These are phyloP conservation scores for Artemisia annua DNA, from an alignment of 129 eudicot genomes.

Conservation along the genomic window DNA sequence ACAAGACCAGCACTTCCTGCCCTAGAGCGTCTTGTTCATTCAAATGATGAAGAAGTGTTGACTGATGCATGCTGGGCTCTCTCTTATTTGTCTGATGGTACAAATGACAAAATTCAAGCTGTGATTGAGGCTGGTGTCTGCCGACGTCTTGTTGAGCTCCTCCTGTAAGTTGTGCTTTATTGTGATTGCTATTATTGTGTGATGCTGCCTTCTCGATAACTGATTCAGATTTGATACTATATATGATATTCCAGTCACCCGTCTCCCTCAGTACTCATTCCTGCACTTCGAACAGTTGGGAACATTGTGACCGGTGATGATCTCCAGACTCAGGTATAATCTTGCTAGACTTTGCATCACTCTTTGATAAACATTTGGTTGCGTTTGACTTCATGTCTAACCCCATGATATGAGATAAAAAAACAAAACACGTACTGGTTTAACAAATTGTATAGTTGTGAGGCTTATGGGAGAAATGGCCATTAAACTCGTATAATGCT, in stretches of 20 bases:
- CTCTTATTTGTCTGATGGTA: conserved; percentile 87
- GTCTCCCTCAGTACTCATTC: conserved; percentile 79
- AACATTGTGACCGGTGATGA: conserved; percentile 94
- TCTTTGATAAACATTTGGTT: background rate
- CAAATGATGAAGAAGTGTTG: conserved; percentile 83
- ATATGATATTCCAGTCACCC: conserved; percentile 63
- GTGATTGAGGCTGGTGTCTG: conserved; percentile 88
- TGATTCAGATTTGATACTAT: conserved; percentile 1
- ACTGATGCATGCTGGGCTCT: conserved; percentile 98
- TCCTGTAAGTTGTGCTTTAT: conserved; percentile 53
- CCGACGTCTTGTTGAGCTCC: conserved; percentile 86
- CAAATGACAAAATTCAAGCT: conserved; percentile 93
- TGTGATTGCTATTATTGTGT: background rate
- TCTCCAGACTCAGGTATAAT: conserved; percentile 79
- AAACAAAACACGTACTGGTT: background rate
- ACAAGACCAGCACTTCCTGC: conserved; percentile 88
- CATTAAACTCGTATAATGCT: too few relatives aligned
- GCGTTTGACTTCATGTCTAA: background rate
- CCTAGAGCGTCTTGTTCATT: conserved; percentile 69
- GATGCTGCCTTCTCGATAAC: background rate
- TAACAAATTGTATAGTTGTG: background rate
- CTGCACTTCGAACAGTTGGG: conserved; percentile 95
- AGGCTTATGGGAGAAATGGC: too few relatives aligned
- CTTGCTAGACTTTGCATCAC: conserved; percentile 5
- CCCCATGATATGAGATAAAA: background rate